These are phyloP conservation scores for Tricholoma flavovirens DNA, from an alignment of 768 basidiomycete genomes.

Conservation along the genomic window DNA sequence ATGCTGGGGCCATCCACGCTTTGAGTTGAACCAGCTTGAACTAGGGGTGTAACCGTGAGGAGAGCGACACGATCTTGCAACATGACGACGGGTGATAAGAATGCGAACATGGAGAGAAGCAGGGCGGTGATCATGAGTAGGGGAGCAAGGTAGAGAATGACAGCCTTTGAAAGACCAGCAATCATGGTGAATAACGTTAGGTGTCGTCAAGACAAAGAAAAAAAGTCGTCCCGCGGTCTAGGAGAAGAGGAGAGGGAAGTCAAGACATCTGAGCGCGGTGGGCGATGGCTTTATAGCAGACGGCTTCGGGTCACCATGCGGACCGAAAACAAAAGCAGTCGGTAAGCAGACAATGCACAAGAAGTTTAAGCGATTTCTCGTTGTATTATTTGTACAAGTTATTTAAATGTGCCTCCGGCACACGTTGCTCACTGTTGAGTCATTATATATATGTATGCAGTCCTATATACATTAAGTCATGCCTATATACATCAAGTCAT, in stretches of 20 bases:
- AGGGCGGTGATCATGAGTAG: conserved; percentile 60
- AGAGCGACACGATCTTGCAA: conserved; percentile 60
- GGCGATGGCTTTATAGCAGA: background rate
- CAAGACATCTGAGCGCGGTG: conserved; percentile 6
- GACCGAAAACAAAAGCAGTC: background rate
- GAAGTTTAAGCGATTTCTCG: too few species aligned
- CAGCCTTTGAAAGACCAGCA: conserved; percentile 59
- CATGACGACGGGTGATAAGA: conserved; percentile 58
- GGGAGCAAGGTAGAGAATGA: conserved; percentile 64
- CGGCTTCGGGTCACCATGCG: background rate
- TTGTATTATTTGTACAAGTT: too few species aligned
- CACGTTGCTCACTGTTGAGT: too few species aligned
- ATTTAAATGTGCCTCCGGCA: too few species aligned
- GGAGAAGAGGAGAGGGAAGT: conserved; percentile 11
- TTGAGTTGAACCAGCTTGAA: conserved; percentile 23
- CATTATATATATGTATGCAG: too few species aligned
- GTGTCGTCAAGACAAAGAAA: conserved; percentile 5
- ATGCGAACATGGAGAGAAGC: conserved; percentile 60
- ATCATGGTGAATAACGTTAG: conserved; percentile 43
- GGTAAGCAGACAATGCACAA: background rate
- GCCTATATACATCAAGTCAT: too few species aligned
- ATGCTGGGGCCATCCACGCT: conserved; percentile 62
- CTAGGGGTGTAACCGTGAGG: conserved; percentile 47
- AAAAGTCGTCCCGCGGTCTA: conserved; percentile 7
- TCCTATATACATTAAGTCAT: too few species aligned